Evolutionary conservation across 108 stramenopile species (phyloP).

Genomic region (Stephanodiscus triporus): DNA sequence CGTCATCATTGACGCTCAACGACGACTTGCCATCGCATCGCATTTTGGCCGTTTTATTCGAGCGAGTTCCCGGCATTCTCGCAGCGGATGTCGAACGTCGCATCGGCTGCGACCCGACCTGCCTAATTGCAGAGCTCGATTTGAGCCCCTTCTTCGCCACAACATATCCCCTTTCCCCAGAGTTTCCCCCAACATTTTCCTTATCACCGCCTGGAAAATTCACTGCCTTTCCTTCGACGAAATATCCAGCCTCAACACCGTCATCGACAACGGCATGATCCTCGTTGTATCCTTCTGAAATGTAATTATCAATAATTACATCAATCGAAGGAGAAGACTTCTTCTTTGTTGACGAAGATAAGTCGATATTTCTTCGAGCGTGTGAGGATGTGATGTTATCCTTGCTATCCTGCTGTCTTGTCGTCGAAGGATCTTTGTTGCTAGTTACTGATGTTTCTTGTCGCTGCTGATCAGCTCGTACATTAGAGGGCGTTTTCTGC

Average conservation of each 20-base stretch:
- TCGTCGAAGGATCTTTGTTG: background rate
- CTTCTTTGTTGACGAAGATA: background rate
- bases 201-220: background rate
- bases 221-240: background rate
- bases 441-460: background rate
- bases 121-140: background rate
- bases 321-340: background rate
- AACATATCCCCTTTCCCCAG: background rate
- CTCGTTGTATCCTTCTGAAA: background rate
- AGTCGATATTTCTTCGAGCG: background rate
- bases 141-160: background rate
- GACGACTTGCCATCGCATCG: background rate
- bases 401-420: background rate
- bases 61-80: background rate
- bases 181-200: background rate
- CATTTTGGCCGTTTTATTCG: background rate
- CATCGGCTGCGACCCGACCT: background rate
- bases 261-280: no score
- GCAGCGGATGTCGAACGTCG: background rate
- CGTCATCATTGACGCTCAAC: slow-evolving; percentile 7
- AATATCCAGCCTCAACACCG: no score
- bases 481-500: background rate
- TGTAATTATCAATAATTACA: background rate
- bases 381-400: slow-evolving; percentile 10
- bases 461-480: background rate